Evolutionary conservation across 78 protist genomes (phyloP).

Genomic region (Dictyostelium capitatum): DNA sequence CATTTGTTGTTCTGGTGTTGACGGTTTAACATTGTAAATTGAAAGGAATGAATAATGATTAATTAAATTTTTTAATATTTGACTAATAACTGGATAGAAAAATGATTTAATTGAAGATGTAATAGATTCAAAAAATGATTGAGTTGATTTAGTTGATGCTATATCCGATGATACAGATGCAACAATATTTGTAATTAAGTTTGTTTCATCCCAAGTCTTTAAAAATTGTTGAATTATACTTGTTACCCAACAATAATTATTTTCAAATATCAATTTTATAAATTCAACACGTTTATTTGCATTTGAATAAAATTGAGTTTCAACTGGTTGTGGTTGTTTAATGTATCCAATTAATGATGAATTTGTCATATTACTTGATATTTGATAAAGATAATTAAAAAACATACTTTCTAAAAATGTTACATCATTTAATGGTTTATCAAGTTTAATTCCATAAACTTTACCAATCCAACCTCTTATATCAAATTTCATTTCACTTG

Average conservation of each 20-base stretch:
- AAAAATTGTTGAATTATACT: neutral
- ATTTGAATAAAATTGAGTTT: neutral
- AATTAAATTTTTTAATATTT: constrained; percentile 19
- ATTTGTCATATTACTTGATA: neutral
- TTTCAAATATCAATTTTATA: neutral
- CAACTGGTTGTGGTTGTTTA: neutral
- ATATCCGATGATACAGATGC: constrained; percentile 14
- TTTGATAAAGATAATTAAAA: constrained; percentile 1
- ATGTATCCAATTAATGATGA: neutral
- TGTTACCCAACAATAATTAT: constrained; percentile 1
- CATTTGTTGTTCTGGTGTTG: neutral
- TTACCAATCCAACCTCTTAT: constrained; percentile 36
- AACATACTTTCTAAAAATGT: constrained; percentile 24
- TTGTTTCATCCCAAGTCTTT: constrained; percentile 6
- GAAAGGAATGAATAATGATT: constrained; percentile 17
- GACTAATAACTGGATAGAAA: constrained; percentile 26
- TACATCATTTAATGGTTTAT: neutral
- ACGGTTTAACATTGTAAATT: neutral
- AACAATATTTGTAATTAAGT: constrained; percentile 17
- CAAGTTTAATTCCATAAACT: constrained; percentile 19
- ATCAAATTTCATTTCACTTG: constrained; percentile 5
- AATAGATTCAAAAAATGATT: constrained; percentile 50
- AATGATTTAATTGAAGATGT: constrained; percentile 19
- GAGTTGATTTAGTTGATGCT: neutral
- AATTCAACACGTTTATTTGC: neutral